These are phyloP conservation scores for Mrakia gelida DNA, from an alignment of 768 basidiomycete genomes.

Conservation along the genomic window DNA sequence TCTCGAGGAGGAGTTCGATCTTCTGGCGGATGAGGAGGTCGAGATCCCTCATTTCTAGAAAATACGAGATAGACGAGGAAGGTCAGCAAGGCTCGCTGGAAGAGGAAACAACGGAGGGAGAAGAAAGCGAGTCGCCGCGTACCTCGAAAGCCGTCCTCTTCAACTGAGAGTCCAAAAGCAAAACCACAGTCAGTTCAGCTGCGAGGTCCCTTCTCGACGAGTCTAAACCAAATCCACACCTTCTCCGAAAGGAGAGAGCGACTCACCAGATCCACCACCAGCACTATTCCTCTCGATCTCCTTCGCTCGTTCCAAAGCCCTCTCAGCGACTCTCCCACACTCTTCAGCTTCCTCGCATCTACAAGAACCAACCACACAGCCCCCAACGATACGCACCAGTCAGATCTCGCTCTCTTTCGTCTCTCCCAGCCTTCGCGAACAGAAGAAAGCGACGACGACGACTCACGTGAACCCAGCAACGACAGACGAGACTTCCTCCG, in stretches of 20 bases:
- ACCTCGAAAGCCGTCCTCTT: background rate
- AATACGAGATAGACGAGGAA: no score
- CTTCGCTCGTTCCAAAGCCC: conserved; percentile 15
- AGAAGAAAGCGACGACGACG: background rate
- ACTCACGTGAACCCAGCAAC: background rate
- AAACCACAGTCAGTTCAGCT: no score
- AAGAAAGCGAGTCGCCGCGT: background rate
- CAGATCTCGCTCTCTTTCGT: background rate
- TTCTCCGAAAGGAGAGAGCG: background rate
- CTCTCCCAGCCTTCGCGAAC: no score
- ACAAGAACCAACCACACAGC: no score
- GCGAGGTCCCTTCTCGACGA: no score
- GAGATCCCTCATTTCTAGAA: conserved; percentile 18
- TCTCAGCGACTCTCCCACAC: conserved; percentile 20
- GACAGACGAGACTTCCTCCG: background rate
- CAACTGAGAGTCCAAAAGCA: background rate
- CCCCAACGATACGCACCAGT: background rate
- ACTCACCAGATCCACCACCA: background rate
- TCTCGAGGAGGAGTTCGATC: conserved; percentile 26
- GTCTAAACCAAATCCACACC: no score
- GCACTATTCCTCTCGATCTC: conserved; percentile 14
- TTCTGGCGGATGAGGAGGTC: conserved; percentile 26
- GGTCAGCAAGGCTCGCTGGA: background rate
- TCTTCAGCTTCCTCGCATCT: conserved; percentile 30
- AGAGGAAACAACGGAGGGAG: background rate